A percentile compares a stretch with the other conserved stretches of the same genome.
Conservation (phyloP, 176 grass and related monocot genomes). For the Oryza glumipatula region DNA sequence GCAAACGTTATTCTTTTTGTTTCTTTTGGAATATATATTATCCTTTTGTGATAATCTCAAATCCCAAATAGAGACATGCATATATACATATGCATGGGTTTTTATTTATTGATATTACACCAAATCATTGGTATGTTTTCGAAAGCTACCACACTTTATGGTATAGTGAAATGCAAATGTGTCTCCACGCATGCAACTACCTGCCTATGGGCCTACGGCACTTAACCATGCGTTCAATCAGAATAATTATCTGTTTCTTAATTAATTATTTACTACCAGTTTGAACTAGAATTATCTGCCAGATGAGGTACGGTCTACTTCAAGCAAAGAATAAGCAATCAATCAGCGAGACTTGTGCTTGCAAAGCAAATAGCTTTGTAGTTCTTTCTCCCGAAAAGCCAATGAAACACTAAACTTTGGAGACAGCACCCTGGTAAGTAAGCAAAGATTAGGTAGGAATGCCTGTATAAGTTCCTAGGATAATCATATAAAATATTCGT, state of each 20-base stretch:
- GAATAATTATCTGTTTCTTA: constrained; percentile 6
- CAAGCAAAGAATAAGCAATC: constrained; percentile 41
- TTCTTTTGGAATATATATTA: background rate
- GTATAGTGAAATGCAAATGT: background rate
- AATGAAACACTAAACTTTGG: constrained; percentile 65
- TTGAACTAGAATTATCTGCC: constrained; percentile 32
- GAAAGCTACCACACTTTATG: background rate
- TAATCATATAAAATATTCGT: constrained; percentile 47
- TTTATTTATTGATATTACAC: background rate
- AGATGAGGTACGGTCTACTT: constrained; percentile 32
- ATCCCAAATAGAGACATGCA: background rate
- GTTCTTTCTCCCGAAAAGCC: constrained; percentile 35
- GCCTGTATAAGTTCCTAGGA: constrained; percentile 39
- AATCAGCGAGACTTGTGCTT: constrained; percentile 49
- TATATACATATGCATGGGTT: background rate
- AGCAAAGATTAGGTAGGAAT: constrained; percentile 71
- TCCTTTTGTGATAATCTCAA: constrained; percentile 46
- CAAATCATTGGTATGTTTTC: constrained; percentile 8
- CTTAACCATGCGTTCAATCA: constrained; percentile 16
- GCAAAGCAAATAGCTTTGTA: constrained; percentile 48
- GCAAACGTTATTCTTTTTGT: constrained; percentile 14
- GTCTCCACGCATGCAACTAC: constrained; percentile 14
- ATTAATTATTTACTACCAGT: constrained; percentile 7
- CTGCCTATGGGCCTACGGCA: background rate
- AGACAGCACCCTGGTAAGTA: constrained; percentile 85